These are phyloP conservation scores for Stellera chamaejasme DNA, from an alignment of 345 rosid genomes.

Conservation along the genomic window DNA sequence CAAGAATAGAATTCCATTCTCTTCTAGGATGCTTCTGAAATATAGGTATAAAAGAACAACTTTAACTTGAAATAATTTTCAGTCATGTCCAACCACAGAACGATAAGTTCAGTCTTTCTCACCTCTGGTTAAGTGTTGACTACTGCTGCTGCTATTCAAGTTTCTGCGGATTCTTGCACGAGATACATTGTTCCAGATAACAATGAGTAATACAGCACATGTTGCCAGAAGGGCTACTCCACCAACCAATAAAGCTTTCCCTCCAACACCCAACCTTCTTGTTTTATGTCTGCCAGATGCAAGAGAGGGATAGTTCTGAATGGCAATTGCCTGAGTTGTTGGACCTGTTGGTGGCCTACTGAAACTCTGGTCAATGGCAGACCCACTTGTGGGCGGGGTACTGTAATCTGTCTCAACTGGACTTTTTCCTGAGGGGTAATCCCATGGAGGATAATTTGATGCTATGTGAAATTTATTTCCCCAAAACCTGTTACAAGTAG, in stretches of 20 bases:
- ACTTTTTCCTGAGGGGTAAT: conserved; percentile 44
- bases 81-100: too few relatives aligned
- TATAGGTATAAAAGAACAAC: too few relatives aligned
- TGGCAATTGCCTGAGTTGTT: conserved; percentile 62
- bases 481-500: conserved; percentile 51
- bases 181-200: conserved; percentile 28
- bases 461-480: conserved; percentile 58
- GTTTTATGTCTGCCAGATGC: conserved; percentile 30
- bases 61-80: too few relatives aligned
- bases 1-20: too few relatives aligned
- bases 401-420: conserved; percentile 39
- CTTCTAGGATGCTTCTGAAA: too few relatives aligned
- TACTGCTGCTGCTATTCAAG: conserved; percentile 30
- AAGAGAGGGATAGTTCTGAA: conserved; percentile 44
- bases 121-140: conserved; percentile 43
- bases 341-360: conserved; percentile 16
- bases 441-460: conserved; percentile 66
- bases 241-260: conserved; percentile 44
- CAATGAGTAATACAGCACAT: conserved; percentile 43
- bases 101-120: background rate
- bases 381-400: conserved; percentile 51
- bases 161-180: conserved; percentile 24
- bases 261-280: conserved; percentile 49
- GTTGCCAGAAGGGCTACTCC: conserved; percentile 51
- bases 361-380: conserved; percentile 61